Evolutionary conservation across 176 grass and related monocot genomes (phyloP).

Genomic region (Eragrostis curvula): DNA sequence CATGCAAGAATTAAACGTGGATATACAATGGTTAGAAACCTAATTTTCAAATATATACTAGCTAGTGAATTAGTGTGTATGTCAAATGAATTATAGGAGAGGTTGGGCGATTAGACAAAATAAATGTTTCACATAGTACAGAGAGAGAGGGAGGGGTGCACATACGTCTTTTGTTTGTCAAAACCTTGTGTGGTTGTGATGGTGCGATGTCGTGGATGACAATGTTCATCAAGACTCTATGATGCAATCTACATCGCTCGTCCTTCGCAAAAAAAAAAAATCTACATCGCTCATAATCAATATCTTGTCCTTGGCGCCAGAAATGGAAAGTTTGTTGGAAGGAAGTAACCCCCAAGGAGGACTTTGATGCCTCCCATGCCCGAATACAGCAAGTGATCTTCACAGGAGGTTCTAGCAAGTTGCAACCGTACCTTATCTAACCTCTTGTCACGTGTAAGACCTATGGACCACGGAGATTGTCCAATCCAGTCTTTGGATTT

Average conservation of each 20-base stretch:
- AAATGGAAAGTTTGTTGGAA: constrained; percentile 43
- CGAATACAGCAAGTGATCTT: constrained; percentile 47
- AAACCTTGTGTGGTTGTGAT: constrained; percentile 6
- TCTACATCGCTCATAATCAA: constrained; percentile 31
- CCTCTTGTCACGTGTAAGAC: constrained; percentile 34
- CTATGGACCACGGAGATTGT: constrained; percentile 46
- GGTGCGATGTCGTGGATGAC: neutral
- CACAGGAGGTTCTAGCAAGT: constrained; percentile 31
- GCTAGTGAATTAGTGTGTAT: neutral
- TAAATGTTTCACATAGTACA: constrained; percentile 16
- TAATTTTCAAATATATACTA: neutral
- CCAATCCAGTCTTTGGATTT: constrained; percentile 38
- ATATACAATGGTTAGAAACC: too few relatives aligned
- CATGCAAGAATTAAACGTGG: too few relatives aligned
- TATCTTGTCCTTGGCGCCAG: constrained; percentile 15
- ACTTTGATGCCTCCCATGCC: constrained; percentile 21
- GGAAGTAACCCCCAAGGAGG: constrained; percentile 25
- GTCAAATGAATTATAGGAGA: neutral
- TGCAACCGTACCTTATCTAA: neutral
- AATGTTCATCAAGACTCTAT: constrained; percentile 38
- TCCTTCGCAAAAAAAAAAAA: too few relatives aligned
- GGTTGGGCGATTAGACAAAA: neutral
- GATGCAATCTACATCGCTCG: constrained; percentile 32
- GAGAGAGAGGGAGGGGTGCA: neutral
- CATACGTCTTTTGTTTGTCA: constrained; percentile 26